Percentiles rank a stretch among this genome's conserved stretches.
phyloP scores from a whole-genome alignment of 1,139 yeast genomes.

The Hanseniaspora sp. region DNA sequence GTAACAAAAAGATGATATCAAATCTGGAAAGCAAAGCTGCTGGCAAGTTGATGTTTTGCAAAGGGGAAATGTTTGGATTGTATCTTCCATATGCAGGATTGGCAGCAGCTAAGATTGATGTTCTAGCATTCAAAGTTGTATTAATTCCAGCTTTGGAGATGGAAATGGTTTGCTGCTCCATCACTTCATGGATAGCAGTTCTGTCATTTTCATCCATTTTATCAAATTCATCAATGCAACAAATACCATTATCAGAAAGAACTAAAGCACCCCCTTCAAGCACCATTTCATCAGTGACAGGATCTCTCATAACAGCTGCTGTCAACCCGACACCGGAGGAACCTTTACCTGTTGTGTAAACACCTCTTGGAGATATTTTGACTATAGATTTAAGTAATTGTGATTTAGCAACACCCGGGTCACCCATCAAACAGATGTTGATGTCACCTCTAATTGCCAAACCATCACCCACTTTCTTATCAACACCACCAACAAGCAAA shows the following conservation, averaged over 20 bases:
- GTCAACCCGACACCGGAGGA: conserved; percentile 98
- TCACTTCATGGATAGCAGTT: conserved; percentile 97
- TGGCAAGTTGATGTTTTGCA: conserved; percentile 90
- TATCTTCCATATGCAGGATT: conserved; percentile 94
- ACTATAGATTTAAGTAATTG: conserved; percentile 85
- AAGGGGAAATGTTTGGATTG: conserved; percentile 80
- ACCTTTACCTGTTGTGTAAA: conserved; percentile 97
- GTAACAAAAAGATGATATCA: conserved; percentile 74
- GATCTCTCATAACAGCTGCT: conserved; percentile 98
- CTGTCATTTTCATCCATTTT: conserved; percentile 97
- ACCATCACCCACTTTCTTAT: conserved; percentile 91
- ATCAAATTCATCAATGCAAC: conserved; percentile 98
- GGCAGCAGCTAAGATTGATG: conserved; percentile 95
- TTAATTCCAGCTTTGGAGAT: conserved; percentile 97
- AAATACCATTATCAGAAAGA: conserved; percentile 92
- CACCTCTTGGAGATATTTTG: conserved; percentile 92
- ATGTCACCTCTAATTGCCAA: conserved; percentile 96
- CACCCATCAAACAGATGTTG: conserved; percentile 95
- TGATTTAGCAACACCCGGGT: conserved; percentile 98
- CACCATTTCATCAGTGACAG: conserved; percentile 96
- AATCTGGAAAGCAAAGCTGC: conserved; percentile 94
- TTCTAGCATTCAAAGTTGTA: conserved; percentile 89
- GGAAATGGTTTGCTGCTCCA: conserved; percentile 98
- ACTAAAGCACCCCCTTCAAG: conserved; percentile 98
- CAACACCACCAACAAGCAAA: conserved; percentile 87